These are phyloP conservation scores for Capronia coronata DNA, from an alignment of 2,329 filamentous ascomycete genomes.

Conservation along the genomic window DNA sequence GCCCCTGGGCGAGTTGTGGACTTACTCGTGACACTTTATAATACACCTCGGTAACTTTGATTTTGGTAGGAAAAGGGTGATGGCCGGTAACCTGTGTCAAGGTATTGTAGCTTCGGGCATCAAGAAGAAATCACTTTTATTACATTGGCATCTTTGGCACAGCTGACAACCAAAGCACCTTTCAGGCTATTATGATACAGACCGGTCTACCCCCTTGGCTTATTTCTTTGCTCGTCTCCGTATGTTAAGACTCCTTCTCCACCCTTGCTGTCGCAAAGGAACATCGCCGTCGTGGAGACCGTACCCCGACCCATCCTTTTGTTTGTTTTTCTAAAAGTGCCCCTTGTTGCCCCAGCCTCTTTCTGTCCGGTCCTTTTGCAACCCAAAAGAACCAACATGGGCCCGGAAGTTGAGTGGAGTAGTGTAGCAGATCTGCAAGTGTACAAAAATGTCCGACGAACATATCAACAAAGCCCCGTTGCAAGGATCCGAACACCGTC, in stretches of 20 bases:
- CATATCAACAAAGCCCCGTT: not conserved
- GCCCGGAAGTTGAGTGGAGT: conserved; percentile 18
- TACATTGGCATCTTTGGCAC: conserved; percentile 8
- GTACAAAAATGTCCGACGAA: too few relatives aligned
- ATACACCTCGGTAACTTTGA: too few relatives aligned
- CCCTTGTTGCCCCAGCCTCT: too few relatives aligned
- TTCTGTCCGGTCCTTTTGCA: not conserved
- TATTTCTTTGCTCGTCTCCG: too few relatives aligned
- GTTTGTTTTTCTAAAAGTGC: too few relatives aligned
- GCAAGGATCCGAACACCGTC: too few relatives aligned
- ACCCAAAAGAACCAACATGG: conserved; percentile 3
- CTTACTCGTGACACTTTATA: too few relatives aligned
- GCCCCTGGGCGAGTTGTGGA: too few relatives aligned
- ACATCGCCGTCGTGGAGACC: too few relatives aligned
- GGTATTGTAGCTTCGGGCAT: too few relatives aligned
- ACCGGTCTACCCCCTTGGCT: not conserved
- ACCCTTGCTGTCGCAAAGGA: not conserved
- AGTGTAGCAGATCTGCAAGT: conserved; percentile 12
- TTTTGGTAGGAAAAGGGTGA: too few relatives aligned
- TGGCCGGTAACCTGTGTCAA: too few relatives aligned
- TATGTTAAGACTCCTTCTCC: not conserved
- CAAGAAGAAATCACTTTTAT: conserved; percentile 5
- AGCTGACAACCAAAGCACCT: conserved; percentile 1
- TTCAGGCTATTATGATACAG: conserved; percentile 2
- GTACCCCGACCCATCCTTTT: not conserved